phyloP scores from a whole-genome alignment of 306 rosid species.

The Vigna mungo region DNA sequence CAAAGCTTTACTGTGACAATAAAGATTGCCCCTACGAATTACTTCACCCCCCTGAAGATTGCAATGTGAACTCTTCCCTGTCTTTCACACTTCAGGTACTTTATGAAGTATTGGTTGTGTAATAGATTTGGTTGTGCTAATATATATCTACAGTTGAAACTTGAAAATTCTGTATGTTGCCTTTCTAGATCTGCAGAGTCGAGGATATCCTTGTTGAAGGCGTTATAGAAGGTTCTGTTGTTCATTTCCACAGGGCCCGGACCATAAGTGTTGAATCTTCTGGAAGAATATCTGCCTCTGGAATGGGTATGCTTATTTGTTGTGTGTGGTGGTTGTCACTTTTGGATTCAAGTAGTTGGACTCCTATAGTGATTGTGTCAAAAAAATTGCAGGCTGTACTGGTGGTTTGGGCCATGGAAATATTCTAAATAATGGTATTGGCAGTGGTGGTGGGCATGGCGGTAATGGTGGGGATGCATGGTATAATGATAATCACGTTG shows the following conservation, averaged over 20 bases:
- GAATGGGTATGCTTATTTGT: slow-evolving; percentile 76
- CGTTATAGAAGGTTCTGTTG: slow-evolving; percentile 91
- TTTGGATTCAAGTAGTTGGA: slow-evolving; percentile 27
- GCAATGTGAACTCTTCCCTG: slow-evolving; percentile 94
- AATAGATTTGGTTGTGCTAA: slow-evolving; percentile 31
- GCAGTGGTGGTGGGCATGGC: slow-evolving; percentile 99
- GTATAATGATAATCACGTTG: slow-evolving; percentile 51
- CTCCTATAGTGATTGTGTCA: slow-evolving; percentile 18
- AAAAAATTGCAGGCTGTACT: slow-evolving; percentile 71
- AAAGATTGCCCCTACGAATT: slow-evolving; percentile 81
- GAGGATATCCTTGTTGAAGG: slow-evolving; percentile 92
- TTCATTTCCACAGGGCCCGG: slow-evolving; percentile 98
- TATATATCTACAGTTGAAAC: slow-evolving; percentile 40
- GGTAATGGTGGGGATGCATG: slow-evolving; percentile 92
- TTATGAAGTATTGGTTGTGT: slow-evolving; percentile 31
- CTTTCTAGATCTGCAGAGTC: slow-evolving; percentile 87
- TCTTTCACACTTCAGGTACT: slow-evolving; percentile 95
- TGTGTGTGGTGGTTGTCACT: slow-evolving; percentile 15
- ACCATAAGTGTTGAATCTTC: slow-evolving; percentile 73
- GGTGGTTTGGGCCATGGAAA: slow-evolving; percentile 88
- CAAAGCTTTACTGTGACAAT: slow-evolving; percentile 79
- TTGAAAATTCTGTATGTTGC: slow-evolving; percentile 44
- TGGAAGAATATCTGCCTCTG: slow-evolving; percentile 88
- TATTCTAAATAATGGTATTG: slow-evolving; percentile 61
- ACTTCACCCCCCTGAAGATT: slow-evolving; percentile 95